Conservation (phyloP, 139 green algal genomes). For the Trebouxia sp. region DNA sequence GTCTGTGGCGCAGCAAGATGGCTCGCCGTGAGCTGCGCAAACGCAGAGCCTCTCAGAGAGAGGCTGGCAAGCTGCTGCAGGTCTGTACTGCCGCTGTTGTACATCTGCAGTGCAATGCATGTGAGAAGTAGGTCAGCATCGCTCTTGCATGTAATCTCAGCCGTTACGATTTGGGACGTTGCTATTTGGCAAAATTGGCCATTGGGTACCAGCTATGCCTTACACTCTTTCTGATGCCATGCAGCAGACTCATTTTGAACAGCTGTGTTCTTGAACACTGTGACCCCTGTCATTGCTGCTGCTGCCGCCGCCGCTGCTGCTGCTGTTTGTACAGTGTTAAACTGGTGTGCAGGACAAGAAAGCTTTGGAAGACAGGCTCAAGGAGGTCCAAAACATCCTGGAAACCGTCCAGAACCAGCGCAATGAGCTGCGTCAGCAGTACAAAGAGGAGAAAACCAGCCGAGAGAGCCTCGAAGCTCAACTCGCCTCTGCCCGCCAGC, state of each 20-base stretch:
- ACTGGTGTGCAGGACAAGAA: slow-evolving; percentile 79
- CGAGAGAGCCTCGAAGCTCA: slow-evolving; percentile 1
- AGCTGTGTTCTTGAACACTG: no score
- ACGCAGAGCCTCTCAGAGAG: slow-evolving; percentile 55
- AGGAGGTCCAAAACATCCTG: slow-evolving; percentile 73
- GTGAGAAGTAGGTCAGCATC: no score
- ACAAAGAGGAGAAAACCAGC: slow-evolving; percentile 37
- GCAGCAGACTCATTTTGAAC: no score
- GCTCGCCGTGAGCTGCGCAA: slow-evolving; percentile 57
- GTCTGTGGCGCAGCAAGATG: slow-evolving; percentile 58
- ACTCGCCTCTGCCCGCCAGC: not conserved
- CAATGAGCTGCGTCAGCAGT: slow-evolving; percentile 78
- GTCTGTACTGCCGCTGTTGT: slow-evolving; percentile 2
- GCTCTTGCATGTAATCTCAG: not conserved
- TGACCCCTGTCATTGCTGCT: no score
- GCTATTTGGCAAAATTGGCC: no score
- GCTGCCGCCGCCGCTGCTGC: no score
- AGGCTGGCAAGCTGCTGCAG: slow-evolving; percentile 79
- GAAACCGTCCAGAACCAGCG: slow-evolving; percentile 82
- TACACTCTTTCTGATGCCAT: no score
- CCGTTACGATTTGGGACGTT: no score
- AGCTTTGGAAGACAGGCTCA: slow-evolving; percentile 68
- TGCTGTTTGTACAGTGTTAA: not conserved
- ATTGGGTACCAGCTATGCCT: no score
- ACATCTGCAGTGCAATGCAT: no score